phyloP scores from a whole-genome alignment of 2,329 filamentous ascomycete species.

The Verticillium tricorpus region DNA sequence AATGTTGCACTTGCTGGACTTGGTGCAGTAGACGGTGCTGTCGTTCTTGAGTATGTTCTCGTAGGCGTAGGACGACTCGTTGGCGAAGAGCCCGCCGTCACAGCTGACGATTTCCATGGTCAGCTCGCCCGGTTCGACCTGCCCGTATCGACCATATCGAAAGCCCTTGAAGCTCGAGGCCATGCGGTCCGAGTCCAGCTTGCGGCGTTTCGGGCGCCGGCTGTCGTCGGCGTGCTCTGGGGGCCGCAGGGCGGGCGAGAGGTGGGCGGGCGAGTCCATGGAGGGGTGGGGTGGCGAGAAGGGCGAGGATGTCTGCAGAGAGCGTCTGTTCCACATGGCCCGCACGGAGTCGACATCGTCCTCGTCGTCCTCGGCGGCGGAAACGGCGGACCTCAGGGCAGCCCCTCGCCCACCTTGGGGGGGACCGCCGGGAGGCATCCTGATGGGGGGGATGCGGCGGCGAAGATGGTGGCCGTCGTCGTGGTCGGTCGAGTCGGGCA shows the following conservation, averaged over 20 bases:
- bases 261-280: slow-evolving; percentile 22
- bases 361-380: neutral
- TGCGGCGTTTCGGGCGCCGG: slow-evolving; percentile 62
- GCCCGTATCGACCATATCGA: slow-evolving; percentile 81
- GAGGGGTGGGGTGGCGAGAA: slow-evolving; percentile 20
- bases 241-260: slow-evolving; percentile 28
- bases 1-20: slow-evolving; percentile 82
- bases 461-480: neutral
- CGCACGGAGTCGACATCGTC: slow-evolving; percentile 12
- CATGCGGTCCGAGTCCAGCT: slow-evolving; percentile 60
- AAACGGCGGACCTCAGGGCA: neutral
- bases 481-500: neutral
- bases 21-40: slow-evolving; percentile 82
- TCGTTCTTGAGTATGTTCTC: slow-evolving; percentile 85
- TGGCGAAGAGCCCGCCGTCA: slow-evolving; percentile 70
- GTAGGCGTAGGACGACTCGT: slow-evolving; percentile 59
- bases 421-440: neutral
- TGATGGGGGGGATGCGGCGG: neutral
- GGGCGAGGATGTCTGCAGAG: slow-evolving; percentile 11
- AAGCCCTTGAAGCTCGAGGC: slow-evolving; percentile 51
- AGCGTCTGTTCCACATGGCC: slow-evolving; percentile 10
- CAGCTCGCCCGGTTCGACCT: slow-evolving; percentile 76
- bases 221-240: slow-evolving; percentile 39
- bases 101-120: slow-evolving; percentile 87
- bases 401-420: neutral